phyloP scores from a whole-genome alignment of 495 filamentous ascomycete species.

The Neurospora intermedia region DNA sequence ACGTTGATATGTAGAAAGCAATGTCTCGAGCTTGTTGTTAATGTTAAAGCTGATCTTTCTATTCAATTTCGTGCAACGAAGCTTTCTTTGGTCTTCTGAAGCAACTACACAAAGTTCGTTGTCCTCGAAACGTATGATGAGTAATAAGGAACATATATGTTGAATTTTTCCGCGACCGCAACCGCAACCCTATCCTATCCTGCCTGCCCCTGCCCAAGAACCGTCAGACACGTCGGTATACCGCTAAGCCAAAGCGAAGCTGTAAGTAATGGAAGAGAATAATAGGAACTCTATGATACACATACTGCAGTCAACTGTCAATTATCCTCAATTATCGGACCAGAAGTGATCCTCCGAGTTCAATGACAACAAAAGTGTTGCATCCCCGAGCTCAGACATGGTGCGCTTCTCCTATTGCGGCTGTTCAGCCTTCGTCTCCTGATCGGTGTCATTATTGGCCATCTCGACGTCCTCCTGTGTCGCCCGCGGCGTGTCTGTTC shows the following conservation, averaged over 20 bases:
- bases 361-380: not conserved
- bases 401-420: not conserved
- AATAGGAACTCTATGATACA: not conserved
- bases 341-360: not conserved
- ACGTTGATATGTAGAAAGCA: not conserved
- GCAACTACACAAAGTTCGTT: not conserved
- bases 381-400: not conserved
- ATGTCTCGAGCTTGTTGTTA: not conserved
- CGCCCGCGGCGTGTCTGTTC: slow-evolving; percentile 5
- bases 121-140: not conserved
- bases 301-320: not conserved
- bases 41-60: not conserved
- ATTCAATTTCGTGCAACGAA: not conserved
- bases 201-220: not conserved
- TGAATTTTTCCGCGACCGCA: not conserved
- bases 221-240: not conserved
- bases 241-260: not conserved
- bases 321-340: not conserved
- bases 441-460: slow-evolving; percentile 26
- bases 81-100: not conserved
- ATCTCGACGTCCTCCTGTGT: slow-evolving; percentile 35
- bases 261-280: not conserved
- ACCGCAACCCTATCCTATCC: not conserved
- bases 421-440: slow-evolving; percentile 23
- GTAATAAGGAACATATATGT: not conserved